Percentiles rank a stretch among this genome's conserved stretches.
Evolutionary conservation across 1,284 basidiomycete genomes (phyloP).

Genomic region (Apiotrichum brassicae): DNA sequence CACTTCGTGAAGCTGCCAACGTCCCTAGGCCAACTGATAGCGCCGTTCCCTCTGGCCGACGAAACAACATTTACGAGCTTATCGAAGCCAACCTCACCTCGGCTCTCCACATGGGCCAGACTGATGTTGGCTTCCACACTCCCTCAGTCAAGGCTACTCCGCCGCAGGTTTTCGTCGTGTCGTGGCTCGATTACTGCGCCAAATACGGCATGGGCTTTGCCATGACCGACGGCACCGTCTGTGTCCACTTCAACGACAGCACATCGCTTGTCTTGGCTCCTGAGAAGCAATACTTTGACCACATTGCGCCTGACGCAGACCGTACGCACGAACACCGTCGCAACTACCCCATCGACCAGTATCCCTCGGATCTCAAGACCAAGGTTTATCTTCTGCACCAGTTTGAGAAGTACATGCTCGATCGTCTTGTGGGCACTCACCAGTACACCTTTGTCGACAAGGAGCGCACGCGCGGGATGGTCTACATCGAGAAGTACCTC

Average conservation of each 20-base stretch:
- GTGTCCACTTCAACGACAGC: constrained; percentile 94
- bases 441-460: constrained; percentile 67
- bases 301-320: constrained; percentile 50
- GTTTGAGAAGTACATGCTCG: constrained; percentile 88
- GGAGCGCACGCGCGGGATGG: constrained; percentile 69
- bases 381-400: constrained; percentile 87
- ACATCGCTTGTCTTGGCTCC: constrained; percentile 77
- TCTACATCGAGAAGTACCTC: constrained; percentile 91
- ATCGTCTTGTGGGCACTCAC: constrained; percentile 71
- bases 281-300: constrained; percentile 82
- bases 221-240: constrained; percentile 86
- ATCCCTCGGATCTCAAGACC: constrained; percentile 60
- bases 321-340: constrained; percentile 28
- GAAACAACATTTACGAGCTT: constrained; percentile 15
- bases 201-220: constrained; percentile 99
- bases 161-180: constrained; percentile 84
- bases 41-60: neutral
- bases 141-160: constrained; percentile 27
- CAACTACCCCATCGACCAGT: constrained; percentile 38
- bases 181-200: constrained; percentile 97
- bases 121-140: neutral
- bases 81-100: constrained; percentile 57
- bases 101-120: constrained; percentile 24
- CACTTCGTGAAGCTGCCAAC: constrained; percentile 3
- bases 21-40: constrained; percentile 1